Conservation (phyloP, 306 rosid species). For the Cucumis melo region DNA sequence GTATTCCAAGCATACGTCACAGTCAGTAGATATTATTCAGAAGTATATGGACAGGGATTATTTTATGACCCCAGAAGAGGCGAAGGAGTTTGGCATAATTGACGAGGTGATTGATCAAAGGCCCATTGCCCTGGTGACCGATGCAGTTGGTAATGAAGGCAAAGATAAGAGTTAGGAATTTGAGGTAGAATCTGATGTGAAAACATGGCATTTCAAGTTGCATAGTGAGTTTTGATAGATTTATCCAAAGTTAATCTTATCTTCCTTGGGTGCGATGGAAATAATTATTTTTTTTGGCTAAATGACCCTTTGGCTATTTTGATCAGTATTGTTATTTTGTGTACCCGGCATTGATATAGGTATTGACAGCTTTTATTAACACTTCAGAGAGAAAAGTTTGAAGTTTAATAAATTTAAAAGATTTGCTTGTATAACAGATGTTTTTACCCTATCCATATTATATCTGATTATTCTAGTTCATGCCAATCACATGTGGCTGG, state of each 20-base stretch:
- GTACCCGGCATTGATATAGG: not conserved
- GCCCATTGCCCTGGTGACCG: slow-evolving; percentile 72
- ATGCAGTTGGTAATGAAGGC: slow-evolving; percentile 55
- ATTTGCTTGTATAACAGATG: not conserved
- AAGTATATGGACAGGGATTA: slow-evolving; percentile 83
- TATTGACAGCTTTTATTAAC: not conserved
- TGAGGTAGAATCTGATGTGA: not conserved
- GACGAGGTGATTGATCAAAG: slow-evolving; percentile 93
- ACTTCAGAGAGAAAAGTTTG: not conserved
- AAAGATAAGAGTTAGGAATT: slow-evolving; percentile 31
- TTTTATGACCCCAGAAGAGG: slow-evolving; percentile 81
- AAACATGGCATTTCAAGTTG: not conserved
- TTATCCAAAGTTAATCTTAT: not conserved
- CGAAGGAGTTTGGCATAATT: slow-evolving; percentile 76
- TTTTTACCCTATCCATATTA: not conserved
- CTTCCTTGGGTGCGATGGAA: not conserved
- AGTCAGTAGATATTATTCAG: slow-evolving; percentile 38
- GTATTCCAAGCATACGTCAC: slow-evolving; percentile 70
- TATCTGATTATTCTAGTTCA: not conserved
- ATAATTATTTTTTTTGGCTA: not conserved
- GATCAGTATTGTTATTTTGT: not conserved
- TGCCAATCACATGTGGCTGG: too few species aligned
- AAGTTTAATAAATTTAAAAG: not conserved
- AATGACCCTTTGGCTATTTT: not conserved
- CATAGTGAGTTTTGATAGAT: not conserved